These are phyloP conservation scores for Chaetomiaceae sp. DNA, from an alignment of 2,329 filamentous ascomycete species.

Conservation along the genomic window DNA sequence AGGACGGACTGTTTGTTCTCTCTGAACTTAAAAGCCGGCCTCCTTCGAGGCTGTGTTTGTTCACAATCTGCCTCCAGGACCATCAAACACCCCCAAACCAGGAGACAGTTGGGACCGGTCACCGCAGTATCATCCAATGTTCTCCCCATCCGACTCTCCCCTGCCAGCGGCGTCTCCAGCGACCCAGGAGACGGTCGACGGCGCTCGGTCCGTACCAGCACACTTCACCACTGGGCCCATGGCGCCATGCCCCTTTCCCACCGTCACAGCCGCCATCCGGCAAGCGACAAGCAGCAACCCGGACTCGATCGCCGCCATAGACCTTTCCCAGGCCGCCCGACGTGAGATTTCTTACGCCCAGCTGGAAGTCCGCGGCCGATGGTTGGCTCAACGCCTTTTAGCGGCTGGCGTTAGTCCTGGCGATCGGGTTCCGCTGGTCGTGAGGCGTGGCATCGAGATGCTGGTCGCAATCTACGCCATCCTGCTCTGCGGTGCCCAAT, in stretches of 20 bases:
- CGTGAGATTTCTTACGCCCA: not conserved
- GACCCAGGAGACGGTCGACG: not conserved
- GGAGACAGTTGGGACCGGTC: too few species aligned
- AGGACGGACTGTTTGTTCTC: too few species aligned
- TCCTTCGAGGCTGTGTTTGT: too few species aligned
- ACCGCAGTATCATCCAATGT: too few species aligned
- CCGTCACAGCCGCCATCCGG: not conserved
- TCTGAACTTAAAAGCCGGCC: too few species aligned
- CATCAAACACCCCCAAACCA: too few species aligned
- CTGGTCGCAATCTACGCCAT: conserved; percentile 52
- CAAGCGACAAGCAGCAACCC: not conserved
- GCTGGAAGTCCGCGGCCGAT: not conserved
- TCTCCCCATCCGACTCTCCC: not conserved
- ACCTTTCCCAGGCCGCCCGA: not conserved
- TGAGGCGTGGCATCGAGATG: conserved; percentile 52
- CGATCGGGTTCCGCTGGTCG: conserved; percentile 51
- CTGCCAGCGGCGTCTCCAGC: not conserved
- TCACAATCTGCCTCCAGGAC: too few species aligned
- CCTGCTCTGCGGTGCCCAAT: conserved; percentile 53
- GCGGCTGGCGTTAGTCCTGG: conserved; percentile 17
- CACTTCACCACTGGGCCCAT: not conserved
- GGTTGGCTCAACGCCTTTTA: not conserved
- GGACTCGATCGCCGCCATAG: not conserved
- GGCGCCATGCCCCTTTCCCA: not conserved
- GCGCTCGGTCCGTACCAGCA: not conserved